Evolutionary conservation across 805 yeast genomes (phyloP).

Genomic region (Saccharomycopsis microspora): DNA sequence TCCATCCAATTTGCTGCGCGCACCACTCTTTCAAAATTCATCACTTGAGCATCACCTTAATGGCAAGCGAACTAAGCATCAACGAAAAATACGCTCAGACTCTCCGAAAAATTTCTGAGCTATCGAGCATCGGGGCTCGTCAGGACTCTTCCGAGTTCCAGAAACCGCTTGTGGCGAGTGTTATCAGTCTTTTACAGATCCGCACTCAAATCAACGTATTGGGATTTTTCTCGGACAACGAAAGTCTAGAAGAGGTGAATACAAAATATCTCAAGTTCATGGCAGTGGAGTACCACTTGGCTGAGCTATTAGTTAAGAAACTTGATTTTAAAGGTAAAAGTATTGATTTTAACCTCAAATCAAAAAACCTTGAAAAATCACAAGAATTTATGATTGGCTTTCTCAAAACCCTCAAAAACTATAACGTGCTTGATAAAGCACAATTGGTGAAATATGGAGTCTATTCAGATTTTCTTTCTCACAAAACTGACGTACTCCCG

Average conservation of each 20-base stretch:
- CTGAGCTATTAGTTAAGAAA: conserved; percentile 23
- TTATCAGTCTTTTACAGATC: neutral
- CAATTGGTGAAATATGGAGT: conserved; percentile 31
- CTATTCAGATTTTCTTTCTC: conserved; percentile 17
- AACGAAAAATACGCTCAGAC: neutral
- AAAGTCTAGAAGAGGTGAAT: conserved; percentile 53
- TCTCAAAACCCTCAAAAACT: conserved; percentile 33
- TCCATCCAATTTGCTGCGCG: neutral
- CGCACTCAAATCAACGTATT: conserved; percentile 29
- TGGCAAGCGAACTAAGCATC: neutral
- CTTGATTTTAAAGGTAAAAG: conserved; percentile 17
- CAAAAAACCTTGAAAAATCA: conserved; percentile 29
- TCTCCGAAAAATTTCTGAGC: neutral
- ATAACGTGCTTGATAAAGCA: conserved; percentile 29
- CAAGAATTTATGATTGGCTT: conserved; percentile 34
- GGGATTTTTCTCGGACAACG: conserved; percentile 62
- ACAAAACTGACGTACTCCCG: conserved; percentile 21
- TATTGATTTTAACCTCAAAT: conserved; percentile 16
- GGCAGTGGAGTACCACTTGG: conserved; percentile 49
- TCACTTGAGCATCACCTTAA: neutral
- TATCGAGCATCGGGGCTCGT: neutral
- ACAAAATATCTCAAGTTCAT: conserved; percentile 54
- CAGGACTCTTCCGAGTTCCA: conserved; percentile 6
- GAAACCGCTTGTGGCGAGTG: neutral
- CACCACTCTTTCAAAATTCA: neutral